Evolutionary conservation across 2,329 filamentous ascomycete species (phyloP), one percentile per base, ranked within the genome.

Genomic region (Pestalotiopsis fici): DNA sequence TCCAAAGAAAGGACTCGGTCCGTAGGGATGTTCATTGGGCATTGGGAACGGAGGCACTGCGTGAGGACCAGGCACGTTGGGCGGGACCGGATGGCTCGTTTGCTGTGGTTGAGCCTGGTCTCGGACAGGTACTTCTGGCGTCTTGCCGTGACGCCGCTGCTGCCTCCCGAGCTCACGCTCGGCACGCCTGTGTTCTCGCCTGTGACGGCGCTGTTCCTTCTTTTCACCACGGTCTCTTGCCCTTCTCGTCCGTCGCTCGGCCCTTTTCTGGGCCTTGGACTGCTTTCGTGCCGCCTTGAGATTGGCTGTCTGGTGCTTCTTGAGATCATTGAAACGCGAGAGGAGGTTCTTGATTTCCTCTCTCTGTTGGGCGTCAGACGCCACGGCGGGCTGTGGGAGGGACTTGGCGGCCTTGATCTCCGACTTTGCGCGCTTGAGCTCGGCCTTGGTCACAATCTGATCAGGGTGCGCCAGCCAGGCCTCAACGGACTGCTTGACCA

Each of bases 391-490:
- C 39, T 54, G 63, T 35, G 69, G 61, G 25, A 67, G 54, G 11
- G 68, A 72, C 67, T 78, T 81, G 15, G 78, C 79, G 1, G 76
- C 74, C 65, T 83, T 83, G 66, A 88, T 80, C 28, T 85, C 78
- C 13, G 79, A 73, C 39, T 76, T 80, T 3, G 85, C 76, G 28
- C 78, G 71, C 56, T 78, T 77, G 2, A 88, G 75, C 28, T 81
- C 80, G 4, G 80, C 78, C 68, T 78, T 83, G 9, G 83, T 87
- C 69, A 86, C 81, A 5, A 81, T 79, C 63, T 85, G 79, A 0
- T 87, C 82, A 0, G 87, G 86, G 47, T 82, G 79, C 9, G 81
- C 76, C 1, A 87, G 80, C 86, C 86, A 89, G 7, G 79, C 74
- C 25, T 79, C 70, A 18, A 90, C 78, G 3, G 80, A 80, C 13